Conservation (phyloP, 257 asterid genomes). For the Nicotiana otophora region DNA sequence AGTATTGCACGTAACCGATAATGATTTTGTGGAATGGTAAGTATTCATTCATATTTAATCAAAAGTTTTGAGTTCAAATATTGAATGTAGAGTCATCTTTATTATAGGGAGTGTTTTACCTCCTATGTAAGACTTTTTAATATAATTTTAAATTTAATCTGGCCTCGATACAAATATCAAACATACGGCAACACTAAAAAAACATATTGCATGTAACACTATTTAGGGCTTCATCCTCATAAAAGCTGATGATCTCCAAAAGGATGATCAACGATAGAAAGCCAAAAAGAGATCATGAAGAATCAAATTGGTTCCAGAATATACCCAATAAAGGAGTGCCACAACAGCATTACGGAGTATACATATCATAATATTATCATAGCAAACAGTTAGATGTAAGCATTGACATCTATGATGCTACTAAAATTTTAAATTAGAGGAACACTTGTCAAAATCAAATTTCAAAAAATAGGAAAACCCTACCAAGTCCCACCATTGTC, state of each 20-base stretch:
- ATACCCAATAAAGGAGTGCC: neutral
- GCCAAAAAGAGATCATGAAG: neutral
- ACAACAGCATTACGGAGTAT: neutral
- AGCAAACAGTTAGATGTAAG: neutral
- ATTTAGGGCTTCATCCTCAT: neutral
- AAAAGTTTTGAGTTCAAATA: no score
- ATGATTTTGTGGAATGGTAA: no score
- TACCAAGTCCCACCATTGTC: neutral
- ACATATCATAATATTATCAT: neutral
- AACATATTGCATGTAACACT: no score
- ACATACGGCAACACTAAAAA: no score
- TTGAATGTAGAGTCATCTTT: accelerated
- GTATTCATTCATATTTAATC: no score
- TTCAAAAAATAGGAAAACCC: neutral
- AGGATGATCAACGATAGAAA: neutral
- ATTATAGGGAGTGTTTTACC: no score
- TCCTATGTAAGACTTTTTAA: no score
- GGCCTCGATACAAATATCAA: no score
- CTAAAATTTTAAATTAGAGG: neutral
- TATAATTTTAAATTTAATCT: no score
- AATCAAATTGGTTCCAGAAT: neutral
- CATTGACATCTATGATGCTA: neutral
- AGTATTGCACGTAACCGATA: no score
- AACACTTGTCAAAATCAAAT: neutral
- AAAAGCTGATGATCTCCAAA: neutral